Evolutionary conservation across 2,329 filamentous ascomycete genomes (phyloP), one percentile per base, ranked within the genome.

Genomic region (Sporothrix pallida): DNA sequence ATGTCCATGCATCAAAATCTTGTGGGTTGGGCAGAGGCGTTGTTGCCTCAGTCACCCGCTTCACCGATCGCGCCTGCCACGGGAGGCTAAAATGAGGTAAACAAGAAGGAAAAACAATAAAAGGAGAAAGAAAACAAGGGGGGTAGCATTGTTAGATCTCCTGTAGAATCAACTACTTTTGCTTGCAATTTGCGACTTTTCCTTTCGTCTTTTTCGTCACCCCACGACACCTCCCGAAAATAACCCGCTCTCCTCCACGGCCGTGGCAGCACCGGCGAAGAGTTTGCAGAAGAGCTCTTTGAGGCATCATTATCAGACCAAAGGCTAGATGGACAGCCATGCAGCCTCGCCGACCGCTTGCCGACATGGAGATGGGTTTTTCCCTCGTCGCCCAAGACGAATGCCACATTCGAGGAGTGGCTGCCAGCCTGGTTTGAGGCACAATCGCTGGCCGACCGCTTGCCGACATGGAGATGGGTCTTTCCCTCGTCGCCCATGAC

Each of bases 391-490:
- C 81, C 81, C 12, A 52, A 77, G 31, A 76, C 77, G 71, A 78
- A 78, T 54, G 79, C 80, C 56, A 70, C 42, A 23, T 74, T 69
- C 56, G 72, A 23, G 46, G 58, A 63, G 80, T 20, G 73, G 76
- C 5, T 74, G 75, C 73, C 81, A 81, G 9, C 83, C 73, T 88
- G 86, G 86, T 88, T 87, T 77, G 85, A 88, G 76, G 81, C 85
- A 54, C 83, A 81, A 79, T 83, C 84, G 67, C 79, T 83, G 0
- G 76, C 79, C 23, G 78, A 84, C 72, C 82, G 23, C 23, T 3
- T 26, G 3, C 23, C 23, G 23, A 80, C 81, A 0, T 81, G 86
- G 75, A 82, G 83, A 69, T 87, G 85, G 83, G 84, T 87, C 8
- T 87, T 87, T 65, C 85, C 86, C 5, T 80, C 82, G 71, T 83